These are phyloP conservation scores for Pisolithus thermaeus DNA, from an alignment of 1,284 basidiomycete genomes.

Conservation along the genomic window DNA sequence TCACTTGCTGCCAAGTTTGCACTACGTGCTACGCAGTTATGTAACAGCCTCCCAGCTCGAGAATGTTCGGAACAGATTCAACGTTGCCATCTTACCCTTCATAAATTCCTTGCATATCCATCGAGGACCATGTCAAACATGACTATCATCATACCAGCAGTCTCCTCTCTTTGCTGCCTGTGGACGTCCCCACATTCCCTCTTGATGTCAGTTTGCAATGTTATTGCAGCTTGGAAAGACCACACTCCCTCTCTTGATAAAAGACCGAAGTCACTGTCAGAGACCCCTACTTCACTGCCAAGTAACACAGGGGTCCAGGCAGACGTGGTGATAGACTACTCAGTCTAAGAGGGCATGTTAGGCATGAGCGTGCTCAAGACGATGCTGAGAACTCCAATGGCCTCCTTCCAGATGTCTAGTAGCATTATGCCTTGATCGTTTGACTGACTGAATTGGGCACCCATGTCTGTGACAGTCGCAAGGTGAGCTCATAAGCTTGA, in stretches of 20 bases:
- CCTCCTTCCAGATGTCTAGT: conserved; percentile 20
- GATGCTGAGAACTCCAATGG: conserved; percentile 14
- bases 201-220: conserved; percentile 66
- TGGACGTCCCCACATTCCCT: conserved; percentile 58
- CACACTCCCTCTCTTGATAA: conserved; percentile 42
- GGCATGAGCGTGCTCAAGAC: not conserved
- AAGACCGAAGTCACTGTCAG: conserved; percentile 17
- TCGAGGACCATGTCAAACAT: conserved; percentile 18
- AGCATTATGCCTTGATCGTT: conserved; percentile 39
- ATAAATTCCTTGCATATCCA: too few species aligned
- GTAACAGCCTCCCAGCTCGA: too few species aligned
- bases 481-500: conserved; percentile 51
- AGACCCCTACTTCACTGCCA: conserved; percentile 19
- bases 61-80: too few species aligned
- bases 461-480: conserved; percentile 38
- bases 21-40: too few species aligned
- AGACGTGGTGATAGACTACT: conserved; percentile 45
- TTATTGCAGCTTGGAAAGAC: conserved; percentile 77
- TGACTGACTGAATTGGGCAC: conserved; percentile 34
- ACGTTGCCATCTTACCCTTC: too few species aligned
- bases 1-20: too few species aligned
- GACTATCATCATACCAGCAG: conserved; percentile 1
- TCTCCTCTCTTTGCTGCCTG: conserved; percentile 32
- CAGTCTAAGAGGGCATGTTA: conserved; percentile 48
- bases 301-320: conserved; percentile 4